Evolutionary conservation across 768 basidiomycete genomes (phyloP).

Genomic region (Panus rudis): DNA sequence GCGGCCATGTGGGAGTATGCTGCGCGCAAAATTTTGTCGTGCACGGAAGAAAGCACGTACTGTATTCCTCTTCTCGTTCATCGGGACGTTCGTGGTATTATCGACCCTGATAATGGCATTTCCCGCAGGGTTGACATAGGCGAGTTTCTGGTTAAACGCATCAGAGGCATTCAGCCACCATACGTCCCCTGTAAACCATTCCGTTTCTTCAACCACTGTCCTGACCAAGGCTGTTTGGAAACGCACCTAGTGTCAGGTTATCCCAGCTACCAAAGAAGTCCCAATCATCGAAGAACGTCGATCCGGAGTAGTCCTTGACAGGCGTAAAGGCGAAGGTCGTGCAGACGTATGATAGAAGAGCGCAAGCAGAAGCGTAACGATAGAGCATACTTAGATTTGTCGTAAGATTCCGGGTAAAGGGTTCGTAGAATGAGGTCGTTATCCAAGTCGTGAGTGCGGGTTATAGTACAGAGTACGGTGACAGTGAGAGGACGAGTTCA

Average conservation of each 20-base stretch:
- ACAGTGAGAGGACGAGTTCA: no score
- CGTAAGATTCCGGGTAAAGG: no score
- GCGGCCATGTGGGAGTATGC: neutral
- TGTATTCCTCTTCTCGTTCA: slow-evolving; percentile 49
- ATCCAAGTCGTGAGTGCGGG: no score
- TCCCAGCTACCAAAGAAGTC: slow-evolving; percentile 35
- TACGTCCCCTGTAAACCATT: slow-evolving; percentile 46
- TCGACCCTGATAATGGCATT: slow-evolving; percentile 72
- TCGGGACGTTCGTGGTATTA: slow-evolving; percentile 50
- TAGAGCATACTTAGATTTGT: no score
- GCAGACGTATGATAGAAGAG: slow-evolving; percentile 4
- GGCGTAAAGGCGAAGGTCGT: slow-evolving; percentile 23
- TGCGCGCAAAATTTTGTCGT: neutral
- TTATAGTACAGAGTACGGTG: no score
- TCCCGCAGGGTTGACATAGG: slow-evolving; percentile 52
- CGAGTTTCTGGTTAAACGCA: slow-evolving; percentile 43
- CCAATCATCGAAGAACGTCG: slow-evolving; percentile 39
- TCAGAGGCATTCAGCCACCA: slow-evolving; percentile 45
- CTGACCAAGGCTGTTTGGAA: no score
- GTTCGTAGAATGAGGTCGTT: no score
- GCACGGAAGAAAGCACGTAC: slow-evolving; percentile 29
- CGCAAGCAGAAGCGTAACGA: neutral
- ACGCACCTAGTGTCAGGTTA: slow-evolving; percentile 31
- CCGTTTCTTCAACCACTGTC: neutral
- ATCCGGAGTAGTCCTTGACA: slow-evolving; percentile 32